Percentiles rank a stretch among this genome's conserved stretches.
phyloP scores from a whole-genome alignment of 2,329 filamentous ascomycete genomes.

The Xylaria sp. region DNA sequence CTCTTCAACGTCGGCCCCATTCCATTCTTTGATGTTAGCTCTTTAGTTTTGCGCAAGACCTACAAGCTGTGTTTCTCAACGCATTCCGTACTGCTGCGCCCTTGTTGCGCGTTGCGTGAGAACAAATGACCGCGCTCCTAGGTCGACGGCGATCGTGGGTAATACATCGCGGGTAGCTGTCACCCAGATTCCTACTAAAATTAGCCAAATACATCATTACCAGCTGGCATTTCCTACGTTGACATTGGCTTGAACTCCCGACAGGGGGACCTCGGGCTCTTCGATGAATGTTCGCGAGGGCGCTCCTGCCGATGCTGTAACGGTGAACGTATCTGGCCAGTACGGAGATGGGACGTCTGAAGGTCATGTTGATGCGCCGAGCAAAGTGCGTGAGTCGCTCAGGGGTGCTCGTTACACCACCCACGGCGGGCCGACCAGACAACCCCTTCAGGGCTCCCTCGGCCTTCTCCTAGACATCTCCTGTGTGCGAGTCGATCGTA shows the following conservation, averaged over 20 bases:
- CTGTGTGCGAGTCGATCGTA: constrained; percentile 18
- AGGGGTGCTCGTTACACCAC: neutral
- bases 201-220: neutral
- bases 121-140: constrained; percentile 17
- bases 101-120: neutral
- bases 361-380: constrained; percentile 2
- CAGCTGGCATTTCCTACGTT: neutral
- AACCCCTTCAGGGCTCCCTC: neutral
- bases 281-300: constrained; percentile 26
- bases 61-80: neutral
- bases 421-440: neutral
- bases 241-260: neutral
- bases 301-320: constrained; percentile 9
- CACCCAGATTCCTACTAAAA: neutral
- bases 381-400: neutral
- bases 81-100: neutral
- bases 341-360: constrained; percentile 13
- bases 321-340: constrained; percentile 6
- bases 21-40: constrained; percentile 5
- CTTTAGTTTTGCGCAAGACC: neutral
- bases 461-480: constrained; percentile 7
- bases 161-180: neutral
- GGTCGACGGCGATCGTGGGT: neutral
- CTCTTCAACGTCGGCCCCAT: neutral
- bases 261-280: constrained; percentile 1